Evolutionary conservation across 2,329 filamentous ascomycete species (phyloP).

Genomic region (Elsinoe necatrix): DNA sequence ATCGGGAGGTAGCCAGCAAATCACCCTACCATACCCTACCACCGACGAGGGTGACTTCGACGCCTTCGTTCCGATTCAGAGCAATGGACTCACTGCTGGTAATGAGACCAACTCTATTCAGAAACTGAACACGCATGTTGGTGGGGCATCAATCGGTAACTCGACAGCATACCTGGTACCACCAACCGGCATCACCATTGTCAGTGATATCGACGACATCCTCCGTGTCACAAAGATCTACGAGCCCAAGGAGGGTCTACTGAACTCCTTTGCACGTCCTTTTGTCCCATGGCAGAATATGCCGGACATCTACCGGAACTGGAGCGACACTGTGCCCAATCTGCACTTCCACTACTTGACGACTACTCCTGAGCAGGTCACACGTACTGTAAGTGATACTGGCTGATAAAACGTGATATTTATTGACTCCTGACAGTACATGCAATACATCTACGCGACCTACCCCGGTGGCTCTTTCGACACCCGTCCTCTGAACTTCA

Average conservation of each 20-base stretch:
- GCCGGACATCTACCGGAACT: constrained; percentile 70
- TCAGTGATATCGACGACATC: constrained; percentile 75
- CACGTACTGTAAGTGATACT: constrained; percentile 38
- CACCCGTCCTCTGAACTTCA: constrained; percentile 70
- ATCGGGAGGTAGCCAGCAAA: constrained; percentile 52
- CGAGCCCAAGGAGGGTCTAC: constrained; percentile 60
- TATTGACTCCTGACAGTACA: constrained; percentile 45
- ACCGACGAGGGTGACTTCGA: constrained; percentile 65
- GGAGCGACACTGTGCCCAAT: constrained; percentile 57
- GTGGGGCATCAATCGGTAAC: constrained; percentile 58
- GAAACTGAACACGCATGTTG: constrained; percentile 58
- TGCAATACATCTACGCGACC: constrained; percentile 69
- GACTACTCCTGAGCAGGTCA: constrained; percentile 69
- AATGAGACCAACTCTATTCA: constrained; percentile 59
- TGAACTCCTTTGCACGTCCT: constrained; percentile 66
- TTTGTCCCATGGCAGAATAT: constrained; percentile 71
- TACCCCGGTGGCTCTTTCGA: constrained; percentile 73
- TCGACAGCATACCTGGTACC: constrained; percentile 70
- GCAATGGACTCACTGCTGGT: constrained; percentile 53
- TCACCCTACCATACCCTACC: constrained; percentile 57
- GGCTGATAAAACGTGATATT: neutral
- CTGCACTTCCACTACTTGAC: constrained; percentile 77
- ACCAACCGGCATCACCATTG: constrained; percentile 57
- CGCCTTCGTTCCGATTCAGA: constrained; percentile 56
- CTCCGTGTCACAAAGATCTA: constrained; percentile 76